These are phyloP conservation scores for Paulownia fortunei DNA, from an alignment of 257 asterid genomes.

Conservation along the genomic window DNA sequence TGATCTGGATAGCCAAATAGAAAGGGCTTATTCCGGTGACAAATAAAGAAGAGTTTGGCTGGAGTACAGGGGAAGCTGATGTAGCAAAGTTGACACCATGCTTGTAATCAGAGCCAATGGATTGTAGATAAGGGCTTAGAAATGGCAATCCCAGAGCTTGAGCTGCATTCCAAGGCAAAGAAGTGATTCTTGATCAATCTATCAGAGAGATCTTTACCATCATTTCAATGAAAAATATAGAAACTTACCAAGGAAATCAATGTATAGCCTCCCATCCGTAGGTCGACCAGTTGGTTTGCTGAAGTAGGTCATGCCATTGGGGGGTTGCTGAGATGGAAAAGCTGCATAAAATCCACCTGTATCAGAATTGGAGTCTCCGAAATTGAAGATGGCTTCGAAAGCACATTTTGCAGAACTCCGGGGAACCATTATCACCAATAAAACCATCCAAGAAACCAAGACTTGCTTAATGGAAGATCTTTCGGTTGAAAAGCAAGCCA, in stretches of 20 bases:
- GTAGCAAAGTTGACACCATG: slow-evolving; percentile 77
- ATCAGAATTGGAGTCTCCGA: slow-evolving; percentile 81
- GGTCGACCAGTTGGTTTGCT: slow-evolving; percentile 65
- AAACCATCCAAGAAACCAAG: slow-evolving; percentile 37
- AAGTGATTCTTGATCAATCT: not conserved
- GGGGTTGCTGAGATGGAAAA: slow-evolving; percentile 66
- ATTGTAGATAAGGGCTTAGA: slow-evolving; percentile 67
- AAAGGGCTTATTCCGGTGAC: slow-evolving; percentile 71
- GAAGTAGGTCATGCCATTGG: slow-evolving; percentile 81
- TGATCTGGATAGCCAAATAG: slow-evolving; percentile 65
- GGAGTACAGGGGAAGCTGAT: slow-evolving; percentile 62
- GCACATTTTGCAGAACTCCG: slow-evolving; percentile 49
- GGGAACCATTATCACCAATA: slow-evolving; percentile 30
- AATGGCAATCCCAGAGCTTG: slow-evolving; percentile 67
- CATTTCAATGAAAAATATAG: not conserved
- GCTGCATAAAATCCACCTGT: slow-evolving; percentile 72
- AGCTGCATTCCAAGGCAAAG: slow-evolving; percentile 48
- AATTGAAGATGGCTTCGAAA: slow-evolving; percentile 62
- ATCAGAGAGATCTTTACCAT: not conserved
- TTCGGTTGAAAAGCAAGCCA: slow-evolving; percentile 6
- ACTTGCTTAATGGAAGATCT: slow-evolving; percentile 10
- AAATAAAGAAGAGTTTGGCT: slow-evolving; percentile 66
- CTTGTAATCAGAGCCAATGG: slow-evolving; percentile 69
- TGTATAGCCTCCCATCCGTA: slow-evolving; percentile 64
- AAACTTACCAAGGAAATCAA: slow-evolving; percentile 68